Base-by-base conservation (phyloP, 2,329 filamentous ascomycete species). In the Leptographium procerum region DNA sequence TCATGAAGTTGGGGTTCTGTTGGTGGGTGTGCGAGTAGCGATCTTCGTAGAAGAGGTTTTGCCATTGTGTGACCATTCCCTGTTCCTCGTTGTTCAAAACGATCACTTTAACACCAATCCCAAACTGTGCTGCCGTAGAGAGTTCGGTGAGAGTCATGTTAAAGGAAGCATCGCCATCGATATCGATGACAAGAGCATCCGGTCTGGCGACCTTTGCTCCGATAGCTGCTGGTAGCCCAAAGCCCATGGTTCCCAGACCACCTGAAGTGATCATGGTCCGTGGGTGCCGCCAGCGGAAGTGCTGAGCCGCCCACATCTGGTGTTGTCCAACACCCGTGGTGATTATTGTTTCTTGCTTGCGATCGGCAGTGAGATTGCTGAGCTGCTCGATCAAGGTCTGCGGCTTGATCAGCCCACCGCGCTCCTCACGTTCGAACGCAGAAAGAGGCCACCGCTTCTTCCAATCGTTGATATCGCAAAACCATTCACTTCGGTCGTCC, bases 61-160 rank as follows among this genome's bases (percentile, higher is more conserved):
- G 92, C 92, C 92, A 97, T 76, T 96, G 92, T 1, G 91, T 96
- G 50, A 97, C 91, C 92, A 97, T 97, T 57, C 92, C 92, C 75
- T 96, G 92, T 74, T 97, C 91, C 72, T 95, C 91, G 73, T 96
- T 99, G 79, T 97, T 97, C 58, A 99, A 74, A 29, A 97, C 80
- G 66, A 97, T 90, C 61, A 97, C 81, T 81, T 97, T 97, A 72
- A 95, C 86, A 64, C 89, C 91, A 71, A 97, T 96, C 76, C 94
- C 89, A 79, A 97, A 97, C 75, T 99, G 91, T 10, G 88, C 84
- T 48, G 91, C 91, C 1, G 92, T 96, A 52, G 88, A 89, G 57
- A 99, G 84, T 76, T 99, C 94, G 1, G 92, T 96, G 60, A 96
- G 80, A 7, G 94, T 97, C 94, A 99, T 97, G 80, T 90, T 89